Base-by-base conservation (phyloP, 768 basidiomycete genomes). In the Leccinum olivaceopallidum region DNA sequence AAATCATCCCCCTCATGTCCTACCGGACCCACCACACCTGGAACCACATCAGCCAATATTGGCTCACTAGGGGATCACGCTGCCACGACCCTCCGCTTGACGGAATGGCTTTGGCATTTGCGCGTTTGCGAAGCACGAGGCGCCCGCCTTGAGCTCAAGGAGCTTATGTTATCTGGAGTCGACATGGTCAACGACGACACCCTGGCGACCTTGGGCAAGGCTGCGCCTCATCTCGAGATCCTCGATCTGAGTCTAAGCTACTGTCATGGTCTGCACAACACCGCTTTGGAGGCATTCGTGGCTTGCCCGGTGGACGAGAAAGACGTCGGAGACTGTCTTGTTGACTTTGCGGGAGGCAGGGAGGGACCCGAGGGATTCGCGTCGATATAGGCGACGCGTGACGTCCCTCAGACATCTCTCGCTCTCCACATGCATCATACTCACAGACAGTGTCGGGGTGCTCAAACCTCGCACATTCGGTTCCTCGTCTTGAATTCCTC, bases 401-500 rank as follows among this genome's bases (percentile, higher is more conserved):
- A 92, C 90, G 5, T 76, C 78, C 37, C 79, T 95, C 57, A 81
- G 86, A 30, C 92, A 94, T 70, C 77, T 96, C 28, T 83, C 80
- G 49, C 73, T 96, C 53, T 92, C 93, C 18, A 79, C 75, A 44
- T 95, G 93, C 65, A 67, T 77, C 20, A 75, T 88, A 63, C 78
- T 96, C 60, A 92, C 91, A 4, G 90, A 93, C 67, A 79, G 26
- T 28, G 26, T 28, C 76, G 30, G 88, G 88, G 7, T 90, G 92
- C 68, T 82, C 85, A 20, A 85, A 90, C 70, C 76, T 97, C 42
- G 85, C 89, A 13, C 73, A 85, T 67, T 78, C 85, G 12, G 80
- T 93, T 12, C 93, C 94, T 1, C 71, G 78, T 55, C 81, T 97
- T 14, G 87, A 91, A 67, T 83, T 85, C 57, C 77, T 97, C 48